Evolutionary conservation across 2,329 filamentous ascomycete species (phyloP).

Genomic region (Phaeoacremonium minimum): DNA sequence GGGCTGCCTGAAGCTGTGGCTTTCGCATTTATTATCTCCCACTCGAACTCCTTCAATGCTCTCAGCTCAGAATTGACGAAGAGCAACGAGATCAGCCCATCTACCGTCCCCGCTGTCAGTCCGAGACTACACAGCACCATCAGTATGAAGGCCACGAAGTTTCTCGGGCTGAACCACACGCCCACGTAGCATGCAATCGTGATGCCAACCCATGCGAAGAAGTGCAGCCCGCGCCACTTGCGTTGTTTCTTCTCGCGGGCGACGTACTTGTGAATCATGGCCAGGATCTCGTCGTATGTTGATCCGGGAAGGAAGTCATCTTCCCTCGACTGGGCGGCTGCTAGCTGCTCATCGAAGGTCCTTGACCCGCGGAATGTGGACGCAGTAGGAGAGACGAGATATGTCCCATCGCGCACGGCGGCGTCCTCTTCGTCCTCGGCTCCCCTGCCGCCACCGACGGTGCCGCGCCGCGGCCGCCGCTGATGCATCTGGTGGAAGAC

Average conservation of each 20-base stretch:
- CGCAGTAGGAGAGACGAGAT: constrained; percentile 31
- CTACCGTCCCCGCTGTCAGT: constrained; percentile 70
- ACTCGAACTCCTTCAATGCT: constrained; percentile 84
- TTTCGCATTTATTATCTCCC: constrained; percentile 76
- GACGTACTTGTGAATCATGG: constrained; percentile 64
- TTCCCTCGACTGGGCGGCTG: constrained; percentile 14
- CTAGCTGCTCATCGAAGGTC: constrained; percentile 11
- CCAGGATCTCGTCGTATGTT: constrained; percentile 63
- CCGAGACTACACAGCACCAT: constrained; percentile 76
- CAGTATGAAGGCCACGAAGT: constrained; percentile 76
- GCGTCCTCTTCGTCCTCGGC: constrained; percentile 14
- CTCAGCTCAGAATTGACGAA: constrained; percentile 84
- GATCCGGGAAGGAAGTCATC: constrained; percentile 13
- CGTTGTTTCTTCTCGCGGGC: constrained; percentile 69
- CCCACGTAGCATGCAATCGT: constrained; percentile 73
- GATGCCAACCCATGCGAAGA: constrained; percentile 61
- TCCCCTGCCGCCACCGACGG: constrained; percentile 2
- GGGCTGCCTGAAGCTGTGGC: constrained; percentile 22
- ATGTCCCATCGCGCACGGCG: constrained; percentile 28
- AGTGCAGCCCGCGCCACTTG: constrained; percentile 69
- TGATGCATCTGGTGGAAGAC: too few relatives aligned
- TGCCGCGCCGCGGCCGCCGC: constrained; percentile 4
- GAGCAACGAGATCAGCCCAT: constrained; percentile 80
- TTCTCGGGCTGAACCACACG: constrained; percentile 78
- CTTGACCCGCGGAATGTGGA: constrained; percentile 11